These are phyloP conservation scores for Aspergillus aculeatus DNA, from an alignment of 2,329 filamentous ascomycete genomes.

Conservation along the genomic window DNA sequence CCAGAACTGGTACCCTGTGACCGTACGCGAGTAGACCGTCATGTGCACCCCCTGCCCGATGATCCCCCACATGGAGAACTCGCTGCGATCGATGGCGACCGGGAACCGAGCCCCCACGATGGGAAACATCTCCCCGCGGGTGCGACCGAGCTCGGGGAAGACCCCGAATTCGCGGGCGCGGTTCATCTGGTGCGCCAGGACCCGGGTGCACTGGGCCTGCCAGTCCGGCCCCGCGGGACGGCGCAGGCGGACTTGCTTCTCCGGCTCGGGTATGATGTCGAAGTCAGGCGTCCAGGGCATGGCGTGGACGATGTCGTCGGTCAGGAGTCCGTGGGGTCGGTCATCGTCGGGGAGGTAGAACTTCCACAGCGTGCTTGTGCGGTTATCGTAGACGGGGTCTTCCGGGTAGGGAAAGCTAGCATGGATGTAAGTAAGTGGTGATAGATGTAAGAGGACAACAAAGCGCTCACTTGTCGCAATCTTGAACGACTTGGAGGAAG, in stretches of 20 bases:
- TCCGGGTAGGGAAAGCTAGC: conserved; percentile 7
- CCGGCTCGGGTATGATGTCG: not conserved
- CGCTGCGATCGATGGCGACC: conserved; percentile 8
- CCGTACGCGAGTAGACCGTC: conserved; percentile 8
- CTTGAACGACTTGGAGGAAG: not conserved
- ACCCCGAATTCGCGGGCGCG: not conserved
- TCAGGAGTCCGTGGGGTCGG: conserved; percentile 9
- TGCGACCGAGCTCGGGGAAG: conserved; percentile 5
- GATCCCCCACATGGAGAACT: conserved; percentile 8
- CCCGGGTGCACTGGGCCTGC: conserved; percentile 4
- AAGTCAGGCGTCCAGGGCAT: conserved; percentile 15
- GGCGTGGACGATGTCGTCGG: conserved; percentile 2
- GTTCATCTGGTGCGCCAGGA: conserved; percentile 5
- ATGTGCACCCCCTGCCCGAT: conserved; percentile 11
- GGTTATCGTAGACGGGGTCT: conserved; percentile 4
- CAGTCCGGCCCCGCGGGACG: not conserved
- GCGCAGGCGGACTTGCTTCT: conserved; percentile 7
- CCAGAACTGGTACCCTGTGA: conserved; percentile 5
- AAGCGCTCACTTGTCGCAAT: not conserved
- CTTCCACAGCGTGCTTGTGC: conserved; percentile 6
- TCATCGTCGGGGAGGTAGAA: conserved; percentile 12
- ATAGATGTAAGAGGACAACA: not conserved
- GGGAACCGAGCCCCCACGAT: conserved; percentile 8
- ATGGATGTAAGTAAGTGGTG: not conserved
- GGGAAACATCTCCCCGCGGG: conserved; percentile 6